Conservation (phyloP, 768 basidiomycete genomes). For the Leucocoprinus birnbaumii region DNA sequence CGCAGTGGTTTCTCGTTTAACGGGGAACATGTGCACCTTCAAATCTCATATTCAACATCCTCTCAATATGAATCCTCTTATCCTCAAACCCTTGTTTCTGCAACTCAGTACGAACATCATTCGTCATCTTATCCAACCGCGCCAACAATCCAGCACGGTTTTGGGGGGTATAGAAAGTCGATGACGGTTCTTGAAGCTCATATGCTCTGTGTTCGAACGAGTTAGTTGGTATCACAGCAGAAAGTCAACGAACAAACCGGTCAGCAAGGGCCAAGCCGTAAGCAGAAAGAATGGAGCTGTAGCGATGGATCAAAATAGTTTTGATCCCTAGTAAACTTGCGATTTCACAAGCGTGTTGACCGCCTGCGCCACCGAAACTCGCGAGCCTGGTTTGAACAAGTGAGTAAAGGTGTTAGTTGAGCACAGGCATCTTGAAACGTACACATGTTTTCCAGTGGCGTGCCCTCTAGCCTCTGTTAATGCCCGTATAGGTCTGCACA, state of each 20-base stretch:
- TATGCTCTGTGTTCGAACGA: constrained; percentile 50
- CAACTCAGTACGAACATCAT: constrained; percentile 65
- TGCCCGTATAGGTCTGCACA: constrained; percentile 90
- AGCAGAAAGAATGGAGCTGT: constrained; percentile 90
- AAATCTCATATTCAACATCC: constrained; percentile 90
- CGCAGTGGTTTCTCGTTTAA: no score
- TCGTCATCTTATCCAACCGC: constrained; percentile 69
- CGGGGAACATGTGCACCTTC: no score
- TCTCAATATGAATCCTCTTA: constrained; percentile 68
- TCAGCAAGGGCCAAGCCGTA: constrained; percentile 94
- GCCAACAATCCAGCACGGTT: constrained; percentile 52
- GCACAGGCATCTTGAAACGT: constrained; percentile 13
- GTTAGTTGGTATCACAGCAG: background rate
- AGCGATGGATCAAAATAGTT: constrained; percentile 84
- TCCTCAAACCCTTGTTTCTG: constrained; percentile 77
- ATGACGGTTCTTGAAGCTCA: constrained; percentile 89
- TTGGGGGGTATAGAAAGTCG: constrained; percentile 67
- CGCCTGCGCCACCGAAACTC: constrained; percentile 88
- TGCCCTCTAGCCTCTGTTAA: constrained; percentile 89
- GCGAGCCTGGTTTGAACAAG: constrained; percentile 55
- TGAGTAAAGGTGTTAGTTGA: background rate
- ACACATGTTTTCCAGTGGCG: constrained; percentile 75
- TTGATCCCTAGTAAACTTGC: constrained; percentile 83
- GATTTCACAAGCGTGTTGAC: constrained; percentile 93
- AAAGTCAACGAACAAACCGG: constrained; percentile 30